Evolutionary conservation across 2,329 filamentous ascomycete genomes (phyloP), one percentile per base, ranked within the genome.

Genomic region (Hypoxylon sp.): DNA sequence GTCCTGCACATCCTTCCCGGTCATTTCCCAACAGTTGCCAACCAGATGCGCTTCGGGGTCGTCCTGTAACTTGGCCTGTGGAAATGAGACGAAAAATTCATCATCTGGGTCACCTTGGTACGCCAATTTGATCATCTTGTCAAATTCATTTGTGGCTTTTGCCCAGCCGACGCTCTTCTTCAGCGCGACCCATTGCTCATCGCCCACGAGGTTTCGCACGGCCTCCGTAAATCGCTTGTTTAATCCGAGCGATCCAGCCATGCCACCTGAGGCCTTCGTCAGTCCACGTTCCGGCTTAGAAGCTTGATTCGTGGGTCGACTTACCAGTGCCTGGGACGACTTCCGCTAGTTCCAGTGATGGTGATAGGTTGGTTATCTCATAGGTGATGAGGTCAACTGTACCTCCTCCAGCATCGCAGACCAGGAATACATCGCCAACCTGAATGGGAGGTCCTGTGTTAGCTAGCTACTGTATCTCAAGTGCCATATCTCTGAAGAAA

Each of bases 321-420:
- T 44, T 44, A 44, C 39, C 39, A 4, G 39, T 21, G 1, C 39
- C 39, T 19, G 39, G 39, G 39, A 44, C 39, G 6, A 44, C 39
- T 44, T 44, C 39, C 39, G 19, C 39, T 21, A 44, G 7, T 19
- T 44, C 39, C 1, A 44, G 39, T 3, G 39, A n/a, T 11, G 39
- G 39, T 7, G n/a, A 44, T 11, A 44, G 10, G 1, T 21, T 44
- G 1, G 39, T 44, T 11, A 44, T 17, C 39, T 44, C 39, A 21
- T 44, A 44, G 17, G 39, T 44, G 7, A 44, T 44, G 39, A 44
- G 39, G 8, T 44, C 39, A 44, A 44, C 39, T 11, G 39, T 44
- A n/a, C 39, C 39, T 0, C 39, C 39, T 21, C 39, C 39, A 2
- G 39, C 39, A 21, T 44, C 39, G 19, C 39, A 44, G 11, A 44